Base-by-base conservation (phyloP, 2,329 filamentous ascomycete species). In the Pyricularia grisea region DNA sequence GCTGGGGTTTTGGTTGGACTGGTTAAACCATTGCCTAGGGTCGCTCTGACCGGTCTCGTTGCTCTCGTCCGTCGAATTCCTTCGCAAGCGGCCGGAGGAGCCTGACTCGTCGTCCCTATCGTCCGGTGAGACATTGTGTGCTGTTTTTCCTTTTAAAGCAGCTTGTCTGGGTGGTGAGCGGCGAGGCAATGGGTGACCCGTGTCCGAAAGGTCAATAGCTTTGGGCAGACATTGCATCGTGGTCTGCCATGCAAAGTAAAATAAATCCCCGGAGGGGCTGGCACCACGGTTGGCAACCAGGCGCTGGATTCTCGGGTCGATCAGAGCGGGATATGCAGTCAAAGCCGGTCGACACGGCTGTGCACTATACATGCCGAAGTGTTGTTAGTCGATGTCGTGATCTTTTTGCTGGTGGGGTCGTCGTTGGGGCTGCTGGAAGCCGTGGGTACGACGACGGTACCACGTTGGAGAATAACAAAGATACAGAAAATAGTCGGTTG, bases 21-120 rank as follows among this genome's bases (percentile, higher is more conserved):
- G 78, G 50, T 87, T 81, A 69, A 87, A 87, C 85, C 85, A 88
- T 50, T 77, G 81, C 50, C 79, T 83, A 0, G 84, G 80, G 67
- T 87, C 84, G 71, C 83, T 86, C 4, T 79, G 75, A 3, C 78
- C 77, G 0, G 84, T 86, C 27, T 80, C 78, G 65, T 83, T 78
- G 50, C 83, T 87, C 14, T 84, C 83, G 14, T 78, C 82, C 0
- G 84, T 85, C 0, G 83, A 86, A 36, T 83, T 78, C 27, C 79
- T 73, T 28, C 78, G 74, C 0, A 77, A 72, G 0, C 73, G 74
- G 5, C 72, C 73, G 0, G 69, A 64, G 28, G 69, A 69, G n/a
- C 71, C 71, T 12, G 66, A 66, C 10, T 68, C 30, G 55, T 60
- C 28, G n/a, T 63, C 28, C 55, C 30, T 58, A 23, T 33, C 71